Evolutionary conservation across 1,284 basidiomycete species (phyloP), one percentile per base, ranked within the genome.

Genomic region (Marasmius sp.): DNA sequence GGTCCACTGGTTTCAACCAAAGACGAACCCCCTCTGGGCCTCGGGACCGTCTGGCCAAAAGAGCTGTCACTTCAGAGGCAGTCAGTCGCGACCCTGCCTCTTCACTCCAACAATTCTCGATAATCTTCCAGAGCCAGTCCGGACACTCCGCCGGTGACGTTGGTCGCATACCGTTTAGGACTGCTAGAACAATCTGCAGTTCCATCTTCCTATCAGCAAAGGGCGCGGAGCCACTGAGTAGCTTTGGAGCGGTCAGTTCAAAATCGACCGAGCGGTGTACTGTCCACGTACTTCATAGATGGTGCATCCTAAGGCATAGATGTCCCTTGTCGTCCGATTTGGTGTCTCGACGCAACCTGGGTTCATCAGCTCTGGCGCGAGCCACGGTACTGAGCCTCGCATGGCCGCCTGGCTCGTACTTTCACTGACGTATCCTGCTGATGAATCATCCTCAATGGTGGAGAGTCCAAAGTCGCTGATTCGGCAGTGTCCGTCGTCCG

Each of bases 231-330:
- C 52, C 52, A 9, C 34, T 54, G 27, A 54, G n/a, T 11, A 54
- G 12, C 52, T 54, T 33, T 33, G 16, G 6, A 27, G 14, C 14
- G 2, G 34, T 51, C 16, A 51, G 48, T 16, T 27, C 16, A 16
- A 34, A 11, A 33, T 16, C 7, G 12, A 36, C 27, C 27, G 34
- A 1, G 16, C n/a, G 37, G 1, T 37, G 3, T 14, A n/a, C 14
- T 33, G 14, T 16, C 7, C 7, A 51, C 58, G 33, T 34, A 63
- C 62, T 45, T 63, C 62, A 34, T 53, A 54, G 10, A 63, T 56
- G 6, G 62, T 63, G n/a, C 62, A 60, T 18, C 59, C 62, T 12
- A 63, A 54, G 11, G 62, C 59, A 48, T 63, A 63, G 0, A 63
- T 58, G 54, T 63, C 62, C 39, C 62, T 57, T 12, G 62, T 50